Conservation (phyloP, 2,329 filamentous ascomycete species). For the Penicillium sp. region DNA sequence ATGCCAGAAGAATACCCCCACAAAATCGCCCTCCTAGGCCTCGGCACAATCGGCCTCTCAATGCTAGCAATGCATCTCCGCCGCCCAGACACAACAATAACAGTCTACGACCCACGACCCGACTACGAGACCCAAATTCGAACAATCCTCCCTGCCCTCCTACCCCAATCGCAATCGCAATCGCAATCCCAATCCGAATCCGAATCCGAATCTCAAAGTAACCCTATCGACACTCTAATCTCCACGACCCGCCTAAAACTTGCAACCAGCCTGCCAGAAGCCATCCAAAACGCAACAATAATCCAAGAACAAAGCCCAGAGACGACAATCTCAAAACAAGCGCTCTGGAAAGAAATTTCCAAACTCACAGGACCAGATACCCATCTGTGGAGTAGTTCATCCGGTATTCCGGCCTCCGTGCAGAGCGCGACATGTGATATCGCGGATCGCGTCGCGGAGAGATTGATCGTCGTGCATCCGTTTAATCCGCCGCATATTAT, state of each 20-base stretch:
- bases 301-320: conserved; percentile 61
- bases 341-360: conserved; percentile 52
- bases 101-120: conserved; percentile 51
- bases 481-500: conserved; percentile 62
- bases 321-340: conserved; percentile 49
- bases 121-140: conserved; percentile 47
- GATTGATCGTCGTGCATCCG: conserved; percentile 57
- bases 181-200: neutral
- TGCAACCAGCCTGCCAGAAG: conserved; percentile 35
- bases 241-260: conserved; percentile 35
- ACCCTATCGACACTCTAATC: conserved; percentile 24
- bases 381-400: conserved; percentile 57
- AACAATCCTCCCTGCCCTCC: conserved; percentile 44
- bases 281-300: conserved; percentile 48
- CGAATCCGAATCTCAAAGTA: neutral
- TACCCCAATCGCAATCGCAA: conserved; percentile 17
- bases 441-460: conserved; percentile 38
- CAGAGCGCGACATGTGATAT: conserved; percentile 33
- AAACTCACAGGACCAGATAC: conserved; percentile 42
- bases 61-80: conserved; percentile 54
- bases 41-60: conserved; percentile 52
- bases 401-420: conserved; percentile 53
- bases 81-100: conserved; percentile 40
- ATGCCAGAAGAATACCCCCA: conserved; percentile 19
- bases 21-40: conserved; percentile 37